Percentiles rank a stretch among this genome's conserved stretches.
Conservation (phyloP, 345 rosid species). For the Lagerstroemia speciosa region DNA sequence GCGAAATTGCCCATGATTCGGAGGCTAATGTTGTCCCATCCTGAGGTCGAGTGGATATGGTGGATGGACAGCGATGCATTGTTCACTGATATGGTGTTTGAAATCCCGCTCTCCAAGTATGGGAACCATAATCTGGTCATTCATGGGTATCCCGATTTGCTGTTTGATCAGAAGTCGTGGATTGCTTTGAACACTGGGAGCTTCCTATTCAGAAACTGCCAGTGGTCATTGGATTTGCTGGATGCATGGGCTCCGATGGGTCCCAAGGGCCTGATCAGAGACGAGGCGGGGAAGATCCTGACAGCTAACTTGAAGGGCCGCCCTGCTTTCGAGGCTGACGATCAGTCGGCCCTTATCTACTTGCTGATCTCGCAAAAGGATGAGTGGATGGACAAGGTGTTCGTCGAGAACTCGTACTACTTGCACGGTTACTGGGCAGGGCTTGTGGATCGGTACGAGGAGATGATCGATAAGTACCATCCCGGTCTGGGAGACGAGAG, state of each 20-base stretch:
- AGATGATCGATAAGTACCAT: conserved; percentile 90
- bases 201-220: conserved; percentile 79
- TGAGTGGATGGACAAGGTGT: conserved; percentile 80
- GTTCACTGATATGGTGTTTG: conserved; percentile 90
- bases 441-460: conserved; percentile 82
- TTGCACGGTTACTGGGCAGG: conserved; percentile 98
- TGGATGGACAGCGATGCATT: conserved; percentile 99
- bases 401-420: conserved; percentile 80
- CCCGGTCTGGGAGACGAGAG: conserved; percentile 92
- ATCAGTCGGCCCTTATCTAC: conserved; percentile 89
- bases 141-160: conserved; percentile 83
- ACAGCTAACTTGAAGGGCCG: conserved; percentile 78
- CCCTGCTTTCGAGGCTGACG: conserved; percentile 88
- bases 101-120: conserved; percentile 56
- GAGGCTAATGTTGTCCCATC: conserved; percentile 81
- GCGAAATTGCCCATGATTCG: conserved; percentile 84
- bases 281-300: conserved; percentile 82
- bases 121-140: conserved; percentile 64
- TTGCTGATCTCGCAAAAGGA: conserved; percentile 71
- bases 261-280: conserved; percentile 72
- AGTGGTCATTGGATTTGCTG: conserved; percentile 89
- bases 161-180: conserved; percentile 82
- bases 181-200: conserved; percentile 93
- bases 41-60: conserved; percentile 93
- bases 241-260: conserved; percentile 98